Conservation (phyloP, 192 early-diverging fungal genomes). For the Hyaloraphidium curvatum region DNA sequence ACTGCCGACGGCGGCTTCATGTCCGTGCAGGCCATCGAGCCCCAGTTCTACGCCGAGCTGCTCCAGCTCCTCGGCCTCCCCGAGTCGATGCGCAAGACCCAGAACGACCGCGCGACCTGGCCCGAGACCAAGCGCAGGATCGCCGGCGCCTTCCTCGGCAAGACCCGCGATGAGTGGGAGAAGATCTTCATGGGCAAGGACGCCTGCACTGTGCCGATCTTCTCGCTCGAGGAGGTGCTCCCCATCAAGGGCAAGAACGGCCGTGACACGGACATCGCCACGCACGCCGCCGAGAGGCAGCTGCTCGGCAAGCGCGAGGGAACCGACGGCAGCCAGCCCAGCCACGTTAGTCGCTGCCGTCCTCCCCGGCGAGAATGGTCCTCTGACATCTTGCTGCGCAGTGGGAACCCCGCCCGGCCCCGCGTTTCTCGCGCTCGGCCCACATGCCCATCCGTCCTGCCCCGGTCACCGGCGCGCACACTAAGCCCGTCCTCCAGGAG, state of each 20-base stretch:
- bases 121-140: not conserved
- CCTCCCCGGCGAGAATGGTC: not conserved
- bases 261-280: not conserved
- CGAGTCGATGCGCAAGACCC: not conserved
- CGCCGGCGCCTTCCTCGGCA: constrained; percentile 19
- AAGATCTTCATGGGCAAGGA: constrained; percentile 34
- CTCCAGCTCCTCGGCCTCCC: constrained; percentile 13
- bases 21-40: constrained; percentile 42
- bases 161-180: constrained; percentile 42
- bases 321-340: not conserved
- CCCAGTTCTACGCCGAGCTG: constrained; percentile 36
- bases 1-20: constrained; percentile 22
- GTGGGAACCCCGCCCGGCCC: not conserved
- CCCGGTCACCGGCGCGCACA: not conserved
- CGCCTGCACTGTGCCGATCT: constrained; percentile 44
- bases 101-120: not conserved
- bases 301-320: not conserved
- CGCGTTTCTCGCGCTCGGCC: not conserved
- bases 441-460: not conserved
- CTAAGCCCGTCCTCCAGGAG: not conserved
- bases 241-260: not conserved
- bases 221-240: constrained; percentile 17
- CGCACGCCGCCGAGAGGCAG: not conserved
- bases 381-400: not conserved
- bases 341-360: not conserved